Base-by-base conservation (phyloP, 2,329 filamentous ascomycete species). In the Monosporascus ibericus region DNA sequence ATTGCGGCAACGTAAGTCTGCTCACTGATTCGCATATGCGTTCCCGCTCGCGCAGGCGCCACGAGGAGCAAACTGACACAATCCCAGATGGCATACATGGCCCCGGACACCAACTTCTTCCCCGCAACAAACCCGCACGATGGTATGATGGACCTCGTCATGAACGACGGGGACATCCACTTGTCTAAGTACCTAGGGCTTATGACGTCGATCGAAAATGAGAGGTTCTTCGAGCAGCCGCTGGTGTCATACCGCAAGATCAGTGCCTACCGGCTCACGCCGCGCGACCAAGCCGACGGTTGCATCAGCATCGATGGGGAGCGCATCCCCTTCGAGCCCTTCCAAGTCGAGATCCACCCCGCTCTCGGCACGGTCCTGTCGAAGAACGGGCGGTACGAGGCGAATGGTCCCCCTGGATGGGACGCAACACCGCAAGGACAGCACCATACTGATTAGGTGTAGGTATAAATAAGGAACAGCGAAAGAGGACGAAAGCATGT, bases 281-380 rank as follows among this genome's bases (percentile, higher is more conserved):
- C 94, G 0, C 84, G 82, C 50, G 73, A 86, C 56, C 79, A 85
- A 62, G 74, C 81, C 39, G 79, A 85, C 56, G 92, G 92, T 2
- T 94, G 88, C 68, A 95, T 99, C 67, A 95, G 90, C 67, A 90
- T 99, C 58, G 94, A 97, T 65, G 94, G 94, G 38, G 94, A 99
- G 72, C 80, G 81, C 50, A 78, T 95, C 3, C 88, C 90, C 0
- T 97, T 95, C 67, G 86, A 86, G 61, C 87, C 90, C 0, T 95
- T 96, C 66, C 94, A 99, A 73, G 90, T 86, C 2, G 94, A 99
- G 71, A 79, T 96, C 6, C 90, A 96, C 68, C 80, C 76, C 49
- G 88, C 87, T 0, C 75, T 99, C 24, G 94, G 90, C 1, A 90
- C 88, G 4, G 88, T 92, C n/a, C 74, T 97, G 57, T 90, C 89